These are phyloP conservation scores for Berberis vulgaris DNA, from an alignment of 164 flowering plant species.

Conservation along the genomic window DNA sequence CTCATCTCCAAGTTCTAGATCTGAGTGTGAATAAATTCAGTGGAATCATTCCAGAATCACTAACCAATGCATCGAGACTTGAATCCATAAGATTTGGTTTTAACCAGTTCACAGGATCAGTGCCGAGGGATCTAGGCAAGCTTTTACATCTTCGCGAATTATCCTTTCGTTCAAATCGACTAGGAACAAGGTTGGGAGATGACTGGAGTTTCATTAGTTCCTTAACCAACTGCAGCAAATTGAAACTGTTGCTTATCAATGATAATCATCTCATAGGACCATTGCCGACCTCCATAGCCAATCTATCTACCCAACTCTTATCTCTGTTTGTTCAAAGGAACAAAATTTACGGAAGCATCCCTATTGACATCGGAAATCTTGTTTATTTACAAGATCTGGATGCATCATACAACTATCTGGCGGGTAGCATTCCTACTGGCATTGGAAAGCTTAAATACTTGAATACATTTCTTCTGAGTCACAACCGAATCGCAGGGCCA, in stretches of 20 bases:
- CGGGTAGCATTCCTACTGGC: background rate
- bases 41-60: constrained; percentile 1
- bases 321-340: background rate
- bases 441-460: background rate
- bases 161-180: background rate
- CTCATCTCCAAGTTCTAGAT: too few species aligned
- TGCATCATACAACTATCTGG: background rate
- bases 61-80: constrained; percentile 1
- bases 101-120: constrained; percentile 1
- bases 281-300: constrained; percentile 1
- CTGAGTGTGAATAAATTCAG: too few species aligned
- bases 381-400: background rate
- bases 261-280: background rate
- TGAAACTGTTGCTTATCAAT: background rate
- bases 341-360: background rate
- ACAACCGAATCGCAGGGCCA: background rate
- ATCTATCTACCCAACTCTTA: background rate
- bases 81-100: background rate
- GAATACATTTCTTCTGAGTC: background rate
- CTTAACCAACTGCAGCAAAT: background rate
- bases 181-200: background rate
- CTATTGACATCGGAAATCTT: background rate
- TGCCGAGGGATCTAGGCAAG: background rate
- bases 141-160: background rate
- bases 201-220: constrained; percentile 5